A percentile compares a stretch with the other conserved stretches of the same genome.
Conservation (phyloP, 2,329 filamentous ascomycete species). For the Pezicula neosporulosa region DNA sequence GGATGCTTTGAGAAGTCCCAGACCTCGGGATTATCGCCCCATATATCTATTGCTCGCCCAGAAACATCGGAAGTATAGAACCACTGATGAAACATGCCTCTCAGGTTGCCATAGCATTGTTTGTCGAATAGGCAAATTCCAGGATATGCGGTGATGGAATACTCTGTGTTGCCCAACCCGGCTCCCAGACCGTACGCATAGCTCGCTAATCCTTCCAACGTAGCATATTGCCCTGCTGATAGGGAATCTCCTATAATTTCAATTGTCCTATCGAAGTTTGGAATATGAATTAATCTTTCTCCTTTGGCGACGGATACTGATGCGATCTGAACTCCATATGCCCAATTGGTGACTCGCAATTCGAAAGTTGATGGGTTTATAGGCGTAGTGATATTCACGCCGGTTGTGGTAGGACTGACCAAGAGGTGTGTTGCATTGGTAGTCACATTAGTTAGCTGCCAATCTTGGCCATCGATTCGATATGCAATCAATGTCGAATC, state of each 20-base stretch:
- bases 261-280: conserved; percentile 32
- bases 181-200: conserved; percentile 53
- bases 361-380: conserved; percentile 48
- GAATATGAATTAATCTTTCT: conserved; percentile 40
- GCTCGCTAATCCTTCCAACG: conserved; percentile 53
- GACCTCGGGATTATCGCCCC: conserved; percentile 36
- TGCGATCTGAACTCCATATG: conserved; percentile 53
- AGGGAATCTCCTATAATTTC: conserved; percentile 47
- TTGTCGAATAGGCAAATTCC: conserved; percentile 55
- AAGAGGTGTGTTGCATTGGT: conserved; percentile 53
- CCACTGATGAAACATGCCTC: conserved; percentile 53
- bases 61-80: conserved; percentile 52
- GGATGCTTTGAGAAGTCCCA: conserved; percentile 42
- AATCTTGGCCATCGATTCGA: conserved; percentile 55
- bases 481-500: conserved; percentile 48
- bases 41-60: conserved; percentile 14
- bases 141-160: conserved; percentile 53
- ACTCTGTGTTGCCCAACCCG: conserved; percentile 56
- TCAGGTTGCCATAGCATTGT: conserved; percentile 49
- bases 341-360: conserved; percentile 59
- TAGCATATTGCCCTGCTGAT: conserved; percentile 52
- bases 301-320: conserved; percentile 45
- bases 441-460: conserved; percentile 59
- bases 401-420: conserved; percentile 40
- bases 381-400: conserved; percentile 39